These are phyloP conservation scores for Arachis monticola DNA, from an alignment of 331 rosid genomes.

Conservation along the genomic window DNA sequence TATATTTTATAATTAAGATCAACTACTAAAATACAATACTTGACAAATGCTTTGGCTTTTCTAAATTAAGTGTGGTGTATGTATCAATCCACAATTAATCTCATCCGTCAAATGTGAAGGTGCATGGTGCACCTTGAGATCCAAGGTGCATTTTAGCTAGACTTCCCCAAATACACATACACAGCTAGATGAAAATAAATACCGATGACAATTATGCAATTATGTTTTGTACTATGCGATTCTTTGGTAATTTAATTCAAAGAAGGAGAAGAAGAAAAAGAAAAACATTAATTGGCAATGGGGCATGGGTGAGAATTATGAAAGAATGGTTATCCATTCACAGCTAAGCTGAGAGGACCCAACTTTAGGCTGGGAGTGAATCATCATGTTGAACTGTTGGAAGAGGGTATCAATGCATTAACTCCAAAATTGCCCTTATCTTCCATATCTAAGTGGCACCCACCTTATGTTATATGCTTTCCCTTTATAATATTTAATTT, in stretches of 20 bases:
- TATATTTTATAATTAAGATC: too few species aligned
- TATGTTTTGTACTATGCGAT: not conserved
- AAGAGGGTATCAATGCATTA: constrained; percentile 38
- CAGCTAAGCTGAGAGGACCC: constrained; percentile 50
- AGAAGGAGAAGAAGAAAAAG: too few species aligned
- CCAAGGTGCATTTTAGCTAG: too few species aligned
- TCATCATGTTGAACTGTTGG: constrained; percentile 18
- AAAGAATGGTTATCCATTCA: constrained; percentile 41
- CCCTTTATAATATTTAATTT: constrained; percentile 15
- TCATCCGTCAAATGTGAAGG: too few species aligned
- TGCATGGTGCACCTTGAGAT: too few species aligned
- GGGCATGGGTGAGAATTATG: constrained; percentile 30
- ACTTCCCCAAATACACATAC: not conserved
- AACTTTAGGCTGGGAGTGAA: constrained; percentile 12
- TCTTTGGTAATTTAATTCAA: constrained; percentile 20
- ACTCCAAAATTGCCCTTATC: constrained; percentile 57
- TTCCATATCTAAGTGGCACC: constrained; percentile 53
- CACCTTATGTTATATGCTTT: constrained; percentile 43
- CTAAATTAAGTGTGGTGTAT: too few species aligned
- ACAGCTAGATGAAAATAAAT: constrained; percentile 2
- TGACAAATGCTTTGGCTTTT: too few species aligned
- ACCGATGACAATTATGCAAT: not conserved
- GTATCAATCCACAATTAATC: too few species aligned
- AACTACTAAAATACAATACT: too few species aligned
- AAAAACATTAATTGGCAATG: constrained; percentile 36